Base-by-base conservation (phyloP, 345 rosid genomes). In the Fremontodendron californicum region DNA sequence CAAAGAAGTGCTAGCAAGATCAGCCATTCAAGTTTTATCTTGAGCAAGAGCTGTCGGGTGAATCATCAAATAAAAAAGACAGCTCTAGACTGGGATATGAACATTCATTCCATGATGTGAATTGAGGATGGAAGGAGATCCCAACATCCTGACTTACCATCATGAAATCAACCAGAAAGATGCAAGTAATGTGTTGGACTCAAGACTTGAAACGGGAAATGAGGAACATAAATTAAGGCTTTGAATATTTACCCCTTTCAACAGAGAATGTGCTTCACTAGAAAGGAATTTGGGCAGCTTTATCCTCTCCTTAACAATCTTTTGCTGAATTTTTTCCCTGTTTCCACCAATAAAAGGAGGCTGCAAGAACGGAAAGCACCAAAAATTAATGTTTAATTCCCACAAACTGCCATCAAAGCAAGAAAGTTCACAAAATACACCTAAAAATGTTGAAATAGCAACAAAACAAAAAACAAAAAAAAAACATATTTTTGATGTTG, bases 281-380 rank as follows among this genome's bases (percentile, higher is more conserved):
- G 98, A 74, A 80, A 93, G 86, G 81, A 82, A 95, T 27, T 76
- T 62, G 0, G 96, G 98, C 67, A 95, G 87, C 86, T 91, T 92
- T 61, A 92, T 80, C 86, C 88, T 96, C 55, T 93, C 98, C 85
- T 88, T 96, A 0, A 93, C 86, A 37, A 95, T 90, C 86, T 90
- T 93, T 80, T 87, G 85, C 83, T 93, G 98, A 81, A 93, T 82
- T 83, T 88, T 93, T 29, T 62, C 82, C 61, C 89, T 86, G 81
- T 85, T 86, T 72, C 97, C 86, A 19, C 88, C 93, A 1, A 81
- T 16, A 81, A 92, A 93, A 25, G 99, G 98, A 52, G 98, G 97
- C 97, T 94, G 92, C 85, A 83, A 6, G 72, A 70, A 25, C 60
- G 52, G 43, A 54, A 77, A 39, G 43, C 70, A 71, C 21, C 51